phyloP scores from a whole-genome alignment of 2,329 filamentous ascomycete species.

The Xylaria sp. region DNA sequence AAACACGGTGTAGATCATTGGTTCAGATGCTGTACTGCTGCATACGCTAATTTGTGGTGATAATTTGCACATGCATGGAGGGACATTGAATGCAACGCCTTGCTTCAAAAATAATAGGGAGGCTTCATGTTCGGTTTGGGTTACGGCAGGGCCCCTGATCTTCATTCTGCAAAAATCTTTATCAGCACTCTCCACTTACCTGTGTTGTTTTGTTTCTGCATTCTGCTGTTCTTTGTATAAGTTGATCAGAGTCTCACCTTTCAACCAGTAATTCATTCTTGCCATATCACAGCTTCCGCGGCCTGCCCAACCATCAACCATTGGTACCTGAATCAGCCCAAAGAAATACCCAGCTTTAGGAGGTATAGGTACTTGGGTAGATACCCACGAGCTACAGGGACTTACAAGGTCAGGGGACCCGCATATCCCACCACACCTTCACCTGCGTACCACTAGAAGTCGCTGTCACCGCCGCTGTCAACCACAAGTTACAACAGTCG shows the following conservation, averaged over 20 bases:
- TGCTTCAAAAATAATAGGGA: neutral
- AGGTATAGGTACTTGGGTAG: neutral
- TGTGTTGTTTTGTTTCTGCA: neutral
- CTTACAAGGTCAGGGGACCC: conserved; percentile 25
- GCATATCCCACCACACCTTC: conserved; percentile 27
- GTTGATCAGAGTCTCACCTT: neutral
- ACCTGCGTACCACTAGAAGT: neutral
- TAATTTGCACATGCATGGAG: conserved; percentile 12
- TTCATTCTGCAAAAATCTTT: neutral
- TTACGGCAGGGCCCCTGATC: conserved; percentile 8
- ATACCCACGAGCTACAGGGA: conserved; percentile 17
- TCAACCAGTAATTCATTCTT: neutral
- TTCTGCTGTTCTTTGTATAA: neutral
- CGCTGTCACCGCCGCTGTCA: conserved; percentile 8
- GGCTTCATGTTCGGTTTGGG: conserved; percentile 3
- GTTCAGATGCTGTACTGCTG: neutral
- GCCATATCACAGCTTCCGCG: neutral
- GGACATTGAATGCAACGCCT: neutral
- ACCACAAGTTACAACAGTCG: conserved; percentile 1
- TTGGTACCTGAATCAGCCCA: conserved; percentile 38
- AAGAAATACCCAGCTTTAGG: conserved; percentile 9
- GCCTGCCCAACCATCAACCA: conserved; percentile 17
- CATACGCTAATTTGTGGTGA: neutral
- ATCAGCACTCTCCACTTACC: neutral
- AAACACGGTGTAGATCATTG: conserved; percentile 8